Conservation (phyloP, 768 basidiomycete species). For the Tubosaeta sp. region DNA sequence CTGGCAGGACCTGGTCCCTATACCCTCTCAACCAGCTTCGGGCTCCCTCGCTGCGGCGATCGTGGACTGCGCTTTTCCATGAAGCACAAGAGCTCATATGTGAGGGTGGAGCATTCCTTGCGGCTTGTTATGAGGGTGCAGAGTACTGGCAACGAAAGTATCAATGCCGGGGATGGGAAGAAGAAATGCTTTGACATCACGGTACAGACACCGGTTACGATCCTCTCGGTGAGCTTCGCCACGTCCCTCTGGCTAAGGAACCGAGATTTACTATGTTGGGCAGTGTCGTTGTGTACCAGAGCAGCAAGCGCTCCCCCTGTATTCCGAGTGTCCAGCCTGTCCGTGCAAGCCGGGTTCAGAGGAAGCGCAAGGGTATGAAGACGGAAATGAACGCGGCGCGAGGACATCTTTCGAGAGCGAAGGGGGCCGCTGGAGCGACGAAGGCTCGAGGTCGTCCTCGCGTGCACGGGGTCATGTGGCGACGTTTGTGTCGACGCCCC, state of each 20-base stretch:
- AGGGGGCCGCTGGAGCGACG: neutral
- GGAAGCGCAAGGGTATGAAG: neutral
- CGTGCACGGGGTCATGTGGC: neutral
- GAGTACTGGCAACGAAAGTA: slow-evolving; percentile 61
- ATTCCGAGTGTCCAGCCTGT: slow-evolving; percentile 43
- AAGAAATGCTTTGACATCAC: slow-evolving; percentile 84
- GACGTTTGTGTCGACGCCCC: neutral
- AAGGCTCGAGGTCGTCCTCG: slow-evolving; percentile 3
- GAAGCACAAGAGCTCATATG: slow-evolving; percentile 59
- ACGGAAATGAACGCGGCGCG: slow-evolving; percentile 25
- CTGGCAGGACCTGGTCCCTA: slow-evolving; percentile 28
- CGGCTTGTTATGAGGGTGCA: slow-evolving; percentile 83
- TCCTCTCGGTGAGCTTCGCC: slow-evolving; percentile 69
- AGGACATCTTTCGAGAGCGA: slow-evolving; percentile 25
- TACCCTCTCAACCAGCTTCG: slow-evolving; percentile 9
- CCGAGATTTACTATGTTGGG: neutral
- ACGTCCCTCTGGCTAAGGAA: neutral
- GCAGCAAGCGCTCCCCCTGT: slow-evolving; percentile 74
- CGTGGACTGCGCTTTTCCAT: slow-evolving; percentile 66
- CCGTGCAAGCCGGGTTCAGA: slow-evolving; percentile 35
- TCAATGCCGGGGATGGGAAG: slow-evolving; percentile 57
- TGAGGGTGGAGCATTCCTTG: slow-evolving; percentile 69
- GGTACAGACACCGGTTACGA: slow-evolving; percentile 79
- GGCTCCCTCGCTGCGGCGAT: slow-evolving; percentile 16
- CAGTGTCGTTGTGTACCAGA: slow-evolving; percentile 84